Percentiles rank a stretch among this genome's conserved stretches.
Evolutionary conservation across 2,329 filamentous ascomycete genomes (phyloP).

Genomic region (Drechslerella coelobrocha): DNA sequence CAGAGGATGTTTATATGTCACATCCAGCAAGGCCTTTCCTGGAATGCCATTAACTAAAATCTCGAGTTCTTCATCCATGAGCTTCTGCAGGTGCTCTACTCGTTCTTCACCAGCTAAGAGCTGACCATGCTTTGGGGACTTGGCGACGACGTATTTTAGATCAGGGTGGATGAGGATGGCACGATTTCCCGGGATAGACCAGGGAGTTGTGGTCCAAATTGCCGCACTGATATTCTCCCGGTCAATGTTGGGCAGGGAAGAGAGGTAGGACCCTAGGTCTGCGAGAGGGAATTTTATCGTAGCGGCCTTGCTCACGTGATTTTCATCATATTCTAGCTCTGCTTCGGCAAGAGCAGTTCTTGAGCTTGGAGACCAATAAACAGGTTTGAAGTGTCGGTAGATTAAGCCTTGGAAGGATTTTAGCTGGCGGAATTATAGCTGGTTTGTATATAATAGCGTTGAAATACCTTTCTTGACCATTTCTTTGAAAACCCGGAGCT

Average conservation of each 20-base stretch:
- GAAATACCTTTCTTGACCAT: constrained; percentile 68
- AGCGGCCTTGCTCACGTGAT: constrained; percentile 74
- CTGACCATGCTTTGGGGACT: constrained; percentile 64
- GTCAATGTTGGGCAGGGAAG: constrained; percentile 57
- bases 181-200: constrained; percentile 92
- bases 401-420: constrained; percentile 65
- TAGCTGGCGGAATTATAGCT: background rate
- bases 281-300: constrained; percentile 79
- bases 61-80: constrained; percentile 62
- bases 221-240: constrained; percentile 71
- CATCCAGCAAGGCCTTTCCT: constrained; percentile 70
- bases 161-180: constrained; percentile 82
- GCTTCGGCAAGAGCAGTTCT: constrained; percentile 81
- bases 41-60: constrained; percentile 66
- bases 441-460: background rate
- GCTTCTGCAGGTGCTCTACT: constrained; percentile 65
- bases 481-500: constrained; percentile 75
- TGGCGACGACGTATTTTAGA: constrained; percentile 74
- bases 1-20: constrained; percentile 75
- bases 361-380: constrained; percentile 85
- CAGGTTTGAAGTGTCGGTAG: constrained; percentile 79
- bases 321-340: constrained; percentile 81
- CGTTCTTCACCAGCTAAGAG: constrained; percentile 76
- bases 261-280: constrained; percentile 59
- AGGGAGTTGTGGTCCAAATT: constrained; percentile 99